Evolutionary conservation across 345 rosid species (phyloP), one percentile per base, ranked within the genome.

Genomic region (Linum trigynum): DNA sequence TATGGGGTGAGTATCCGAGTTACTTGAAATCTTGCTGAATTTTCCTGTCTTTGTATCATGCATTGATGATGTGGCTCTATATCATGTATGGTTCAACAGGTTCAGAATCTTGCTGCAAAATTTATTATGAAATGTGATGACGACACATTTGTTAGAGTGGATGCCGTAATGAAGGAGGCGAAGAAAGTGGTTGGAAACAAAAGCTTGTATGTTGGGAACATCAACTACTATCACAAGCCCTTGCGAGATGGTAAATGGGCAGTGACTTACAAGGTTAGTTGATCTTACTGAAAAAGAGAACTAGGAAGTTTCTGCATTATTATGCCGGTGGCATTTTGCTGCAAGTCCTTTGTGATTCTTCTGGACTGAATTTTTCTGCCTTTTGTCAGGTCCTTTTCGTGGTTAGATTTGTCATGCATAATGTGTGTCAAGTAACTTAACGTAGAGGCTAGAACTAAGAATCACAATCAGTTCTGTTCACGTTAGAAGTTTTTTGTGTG

Each of bases 241-340:
- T 75, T 92, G 42, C 86, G 98, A 16, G 39, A 84, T 3, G 98
- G 98, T 55, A 92, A 92, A 90, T 92, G 98, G 98, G 96, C 91
- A 40, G 98, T 90, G 70, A 85, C 91, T 23, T 85, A 88, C 57
- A 96, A 92, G 96, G 98, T 92, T 84, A 36, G 62, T 15, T 1
- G 14, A 9, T 9, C 9, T 48, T 9, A 48, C 53, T 1, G 53
- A 48, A 15, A 48, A 48, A 1, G 14, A 9, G 53, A 48, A 48
- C 53, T 48, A 1, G 32, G 32, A 23, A 23, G 32, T 23, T 23
- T 23, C 32, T 23, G 32, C 32, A 23, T 23, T 23, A 23, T 23
- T 23, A 23, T 23, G 32, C 32, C 32, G 32, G 32, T 23, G 32
- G 32, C 32, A 23, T 23, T 23, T 23, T 23, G 32, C 32, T 23